phyloP scores from a whole-genome alignment of 108 stramenopile genomes.

The Fistulifera pelliculosa region DNA sequence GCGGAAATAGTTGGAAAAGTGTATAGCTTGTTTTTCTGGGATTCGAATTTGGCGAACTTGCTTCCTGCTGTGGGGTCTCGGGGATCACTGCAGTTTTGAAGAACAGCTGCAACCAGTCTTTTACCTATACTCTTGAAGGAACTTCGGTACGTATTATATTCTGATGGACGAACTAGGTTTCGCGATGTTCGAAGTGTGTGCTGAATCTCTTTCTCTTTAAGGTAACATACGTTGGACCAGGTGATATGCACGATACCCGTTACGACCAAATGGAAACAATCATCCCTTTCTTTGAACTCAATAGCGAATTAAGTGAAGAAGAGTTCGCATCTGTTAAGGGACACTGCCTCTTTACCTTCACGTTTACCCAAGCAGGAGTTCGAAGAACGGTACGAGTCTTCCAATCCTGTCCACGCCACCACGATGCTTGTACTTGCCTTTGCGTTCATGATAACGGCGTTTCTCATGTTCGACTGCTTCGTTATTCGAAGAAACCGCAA shows the following conservation, averaged over 20 bases:
- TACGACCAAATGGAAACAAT: constrained; percentile 4
- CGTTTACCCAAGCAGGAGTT: constrained; percentile 2
- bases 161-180: too few relatives aligned
- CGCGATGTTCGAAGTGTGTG: too few relatives aligned
- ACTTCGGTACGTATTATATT: background rate
- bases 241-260: constrained; percentile 7
- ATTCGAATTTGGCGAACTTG: background rate
- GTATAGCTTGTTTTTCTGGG: too few relatives aligned
- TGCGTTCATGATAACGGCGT: constrained; percentile 5
- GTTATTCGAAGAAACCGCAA: constrained; percentile 19
- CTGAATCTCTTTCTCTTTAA: background rate
- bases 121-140: constrained; percentile 7
- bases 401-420: constrained; percentile 4
- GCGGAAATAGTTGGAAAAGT: too few relatives aligned
- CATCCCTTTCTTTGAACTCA: constrained; percentile 1
- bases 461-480: constrained; percentile 18
- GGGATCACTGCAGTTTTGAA: constrained; percentile 3
- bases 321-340: background rate
- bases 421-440: constrained; percentile 10
- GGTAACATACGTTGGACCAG: constrained; percentile 5
- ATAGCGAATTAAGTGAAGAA: too few relatives aligned
- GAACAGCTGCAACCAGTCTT: constrained; percentile 8
- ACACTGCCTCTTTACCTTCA: constrained; percentile 1
- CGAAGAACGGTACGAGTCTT: constrained; percentile 3
- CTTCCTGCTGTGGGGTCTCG: constrained; percentile 3